These are phyloP conservation scores for Acanthamoeba healyi DNA, from an alignment of 208 protist genomes.

Conservation along the genomic window DNA sequence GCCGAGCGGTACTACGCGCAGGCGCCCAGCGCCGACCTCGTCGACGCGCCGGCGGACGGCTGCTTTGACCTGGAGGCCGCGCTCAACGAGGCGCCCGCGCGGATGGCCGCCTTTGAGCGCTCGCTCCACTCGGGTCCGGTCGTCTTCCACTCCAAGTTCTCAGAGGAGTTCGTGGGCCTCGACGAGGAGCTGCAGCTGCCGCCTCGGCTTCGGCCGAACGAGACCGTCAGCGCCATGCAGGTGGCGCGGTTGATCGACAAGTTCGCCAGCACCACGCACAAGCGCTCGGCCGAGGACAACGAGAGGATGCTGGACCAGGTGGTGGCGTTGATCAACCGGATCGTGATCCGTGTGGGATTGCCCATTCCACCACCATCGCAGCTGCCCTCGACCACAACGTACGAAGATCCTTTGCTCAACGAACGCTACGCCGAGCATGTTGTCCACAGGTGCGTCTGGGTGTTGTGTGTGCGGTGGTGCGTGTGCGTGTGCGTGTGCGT, in stretches of 20 bases:
- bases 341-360: neutral
- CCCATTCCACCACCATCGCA: neutral
- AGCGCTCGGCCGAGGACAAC: neutral
- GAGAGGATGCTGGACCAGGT: neutral
- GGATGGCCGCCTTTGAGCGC: neutral
- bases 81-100: neutral
- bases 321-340: neutral
- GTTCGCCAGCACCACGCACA: neutral
- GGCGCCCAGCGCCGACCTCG: neutral
- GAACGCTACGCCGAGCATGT: constrained; percentile 28
- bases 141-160: neutral
- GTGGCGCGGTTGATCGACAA: neutral
- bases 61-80: neutral
- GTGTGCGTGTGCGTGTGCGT: too few relatives aligned
- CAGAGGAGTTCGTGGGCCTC: neutral
- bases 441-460: neutral
- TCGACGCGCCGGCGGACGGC: neutral
- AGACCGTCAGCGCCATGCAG: constrained; percentile 5
- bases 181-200: neutral
- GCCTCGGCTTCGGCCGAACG: neutral
- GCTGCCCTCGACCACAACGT: neutral
- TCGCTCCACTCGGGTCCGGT: neutral
- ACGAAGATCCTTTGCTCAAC: neutral
- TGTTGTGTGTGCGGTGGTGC: neutral
- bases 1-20: neutral